Evolutionary conservation across 176 grass and related monocot species (phyloP).

Genomic region (Triticum turgidum): DNA sequence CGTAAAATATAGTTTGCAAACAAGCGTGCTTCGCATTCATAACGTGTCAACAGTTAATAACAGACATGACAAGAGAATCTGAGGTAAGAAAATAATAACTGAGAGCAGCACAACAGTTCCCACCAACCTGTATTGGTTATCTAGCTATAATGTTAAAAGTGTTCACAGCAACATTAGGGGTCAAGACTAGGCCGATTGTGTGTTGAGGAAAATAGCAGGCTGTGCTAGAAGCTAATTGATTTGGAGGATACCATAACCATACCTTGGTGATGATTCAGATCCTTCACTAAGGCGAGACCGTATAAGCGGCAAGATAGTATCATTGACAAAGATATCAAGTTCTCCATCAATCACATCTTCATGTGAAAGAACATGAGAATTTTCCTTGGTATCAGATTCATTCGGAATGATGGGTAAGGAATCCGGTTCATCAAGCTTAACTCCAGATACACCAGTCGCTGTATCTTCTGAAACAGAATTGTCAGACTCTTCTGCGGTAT

Average conservation of each 20-base stretch:
- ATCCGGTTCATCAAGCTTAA: conserved; percentile 11
- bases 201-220: not conserved
- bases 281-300: conserved; percentile 59
- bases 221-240: conserved; percentile 14
- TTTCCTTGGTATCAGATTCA: not conserved
- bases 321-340: conserved; percentile 45
- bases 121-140: not conserved
- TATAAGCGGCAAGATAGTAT: conserved; percentile 76
- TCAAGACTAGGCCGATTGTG: conserved; percentile 10
- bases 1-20: conserved; percentile 11
- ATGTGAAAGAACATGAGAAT: conserved; percentile 33
- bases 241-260: conserved; percentile 29
- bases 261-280: conserved; percentile 84
- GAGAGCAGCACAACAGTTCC: conserved; percentile 2
- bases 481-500: conserved; percentile 14
- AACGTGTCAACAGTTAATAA: conserved; percentile 1
- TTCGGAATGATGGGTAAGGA: not conserved
- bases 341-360: conserved; percentile 42
- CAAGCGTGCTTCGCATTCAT: not conserved
- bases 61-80: conserved; percentile 3
- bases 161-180: not conserved
- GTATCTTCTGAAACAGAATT: conserved; percentile 36
- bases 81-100: not conserved
- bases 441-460: conserved; percentile 31
- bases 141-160: not conserved